Evolutionary conservation across 345 rosid species (phyloP).

Genomic region (Euphorbia peplus): DNA sequence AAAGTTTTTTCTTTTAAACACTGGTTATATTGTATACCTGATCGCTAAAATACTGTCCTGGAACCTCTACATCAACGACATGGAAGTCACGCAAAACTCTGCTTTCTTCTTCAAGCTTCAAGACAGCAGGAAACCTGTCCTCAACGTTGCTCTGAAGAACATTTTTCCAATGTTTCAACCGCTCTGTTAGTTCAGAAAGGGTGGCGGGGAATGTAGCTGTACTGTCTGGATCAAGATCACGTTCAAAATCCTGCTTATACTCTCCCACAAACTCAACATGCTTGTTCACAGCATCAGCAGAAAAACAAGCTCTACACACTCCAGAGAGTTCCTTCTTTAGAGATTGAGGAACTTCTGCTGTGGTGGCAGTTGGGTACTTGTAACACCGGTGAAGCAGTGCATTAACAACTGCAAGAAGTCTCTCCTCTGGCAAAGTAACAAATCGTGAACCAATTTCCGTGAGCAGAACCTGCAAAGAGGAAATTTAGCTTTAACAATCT

Average conservation of each 20-base stretch:
- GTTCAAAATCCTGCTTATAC: conserved; percentile 95
- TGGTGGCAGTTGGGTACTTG: conserved; percentile 96
- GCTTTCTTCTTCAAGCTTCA: conserved; percentile 98
- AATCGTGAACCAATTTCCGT: conserved; percentile 97
- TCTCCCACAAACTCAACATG: conserved; percentile 98
- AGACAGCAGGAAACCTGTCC: conserved; percentile 92
- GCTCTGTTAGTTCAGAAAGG: conserved; percentile 80
- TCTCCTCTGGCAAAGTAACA: conserved; percentile 95
- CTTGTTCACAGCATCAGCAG: conserved; percentile 95
- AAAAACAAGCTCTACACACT: conserved; percentile 98
- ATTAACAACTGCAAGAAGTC: conserved; percentile 95
- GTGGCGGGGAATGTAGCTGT: conserved; percentile 86
- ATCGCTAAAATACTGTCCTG: conserved; percentile 94
- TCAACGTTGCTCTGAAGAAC: conserved; percentile 97
- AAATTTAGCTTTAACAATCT: not conserved
- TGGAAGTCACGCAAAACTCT: conserved; percentile 85
- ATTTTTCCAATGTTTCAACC: conserved; percentile 96
- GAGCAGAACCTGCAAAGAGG: conserved; percentile 65
- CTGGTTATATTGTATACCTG: conserved; percentile 54
- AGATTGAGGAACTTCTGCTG: conserved; percentile 97
- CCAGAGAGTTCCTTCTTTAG: conserved; percentile 98
- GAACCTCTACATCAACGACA: conserved; percentile 98
- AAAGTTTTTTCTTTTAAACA: not conserved
- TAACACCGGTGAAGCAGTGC: conserved; percentile 97
- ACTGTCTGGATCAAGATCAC: conserved; percentile 97